phyloP scores from a whole-genome alignment of 2,329 filamentous ascomycete species.

The Lachnellula subtilissima region DNA sequence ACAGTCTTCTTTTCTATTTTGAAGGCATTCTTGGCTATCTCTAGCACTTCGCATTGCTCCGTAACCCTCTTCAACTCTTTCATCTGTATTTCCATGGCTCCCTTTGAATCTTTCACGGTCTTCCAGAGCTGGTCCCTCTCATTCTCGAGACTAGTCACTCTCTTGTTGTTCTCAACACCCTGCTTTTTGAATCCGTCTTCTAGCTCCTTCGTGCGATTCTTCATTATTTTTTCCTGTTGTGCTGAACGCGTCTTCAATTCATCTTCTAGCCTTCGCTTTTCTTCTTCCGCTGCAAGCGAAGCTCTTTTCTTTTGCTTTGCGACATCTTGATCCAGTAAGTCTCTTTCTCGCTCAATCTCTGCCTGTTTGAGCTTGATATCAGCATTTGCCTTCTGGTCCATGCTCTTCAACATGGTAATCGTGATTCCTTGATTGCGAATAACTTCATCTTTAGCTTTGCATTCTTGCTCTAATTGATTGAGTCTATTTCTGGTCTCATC shows the following conservation, averaged over 20 bases:
- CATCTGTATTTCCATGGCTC: background rate
- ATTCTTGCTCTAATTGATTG: background rate
- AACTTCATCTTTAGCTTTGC: background rate
- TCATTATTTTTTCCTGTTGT: constrained; percentile 3
- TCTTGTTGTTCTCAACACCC: background rate
- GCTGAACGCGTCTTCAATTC: background rate
- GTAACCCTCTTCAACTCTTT: background rate
- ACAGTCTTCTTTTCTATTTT: background rate
- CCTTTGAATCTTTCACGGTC: background rate
- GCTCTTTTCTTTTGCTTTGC: background rate
- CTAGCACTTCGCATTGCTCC: background rate
- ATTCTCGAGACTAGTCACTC: background rate
- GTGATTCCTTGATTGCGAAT: background rate
- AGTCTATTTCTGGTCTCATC: background rate
- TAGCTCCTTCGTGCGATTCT: constrained; percentile 5
- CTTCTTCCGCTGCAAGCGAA: background rate
- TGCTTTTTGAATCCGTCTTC: constrained; percentile 1
- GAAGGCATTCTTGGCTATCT: background rate
- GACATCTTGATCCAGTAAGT: background rate
- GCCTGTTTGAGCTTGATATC: background rate
- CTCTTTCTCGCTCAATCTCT: background rate
- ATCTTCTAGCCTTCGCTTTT: background rate
- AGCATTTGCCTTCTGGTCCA: background rate
- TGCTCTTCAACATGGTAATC: background rate
- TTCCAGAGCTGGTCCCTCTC: background rate